These are phyloP conservation scores for Aspergillus sp. DNA, from an alignment of 2,329 filamentous ascomycete genomes.

Conservation along the genomic window DNA sequence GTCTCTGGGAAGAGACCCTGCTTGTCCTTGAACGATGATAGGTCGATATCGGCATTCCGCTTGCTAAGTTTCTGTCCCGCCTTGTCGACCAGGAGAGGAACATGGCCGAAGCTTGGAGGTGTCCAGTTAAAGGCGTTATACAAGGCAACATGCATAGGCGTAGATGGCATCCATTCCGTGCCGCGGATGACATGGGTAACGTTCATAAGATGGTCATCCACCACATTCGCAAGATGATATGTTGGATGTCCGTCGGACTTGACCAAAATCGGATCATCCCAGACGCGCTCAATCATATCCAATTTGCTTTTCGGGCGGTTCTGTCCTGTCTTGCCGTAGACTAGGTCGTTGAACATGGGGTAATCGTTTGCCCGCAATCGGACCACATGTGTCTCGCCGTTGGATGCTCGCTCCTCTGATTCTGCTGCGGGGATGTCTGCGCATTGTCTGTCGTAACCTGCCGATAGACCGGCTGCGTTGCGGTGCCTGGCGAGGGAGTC, in stretches of 20 bases:
- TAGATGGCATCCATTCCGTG: conserved; percentile 94
- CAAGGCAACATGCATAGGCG: conserved; percentile 68
- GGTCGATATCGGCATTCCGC: conserved; percentile 62
- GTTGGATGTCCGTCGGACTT: conserved; percentile 91
- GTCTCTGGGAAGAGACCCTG: conserved; percentile 57
- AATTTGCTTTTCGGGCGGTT: conserved; percentile 46
- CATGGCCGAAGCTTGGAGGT: conserved; percentile 69
- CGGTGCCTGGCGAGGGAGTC: conserved; percentile 59
- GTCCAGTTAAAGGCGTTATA: conserved; percentile 72
- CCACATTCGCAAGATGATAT: conserved; percentile 94
- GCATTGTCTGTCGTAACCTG: conserved; percentile 68
- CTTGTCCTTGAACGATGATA: conserved; percentile 50
- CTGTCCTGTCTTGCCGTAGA: conserved; percentile 60
- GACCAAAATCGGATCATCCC: conserved; percentile 79
- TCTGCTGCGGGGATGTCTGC: conserved; percentile 58
- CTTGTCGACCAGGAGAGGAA: conserved; percentile 64
- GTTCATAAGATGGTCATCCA: conserved; percentile 91
- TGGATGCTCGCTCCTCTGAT: conserved; percentile 61
- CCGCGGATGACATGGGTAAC: conserved; percentile 95
- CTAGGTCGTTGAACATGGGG: conserved; percentile 64
- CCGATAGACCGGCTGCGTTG: conserved; percentile 52
- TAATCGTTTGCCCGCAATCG: conserved; percentile 64
- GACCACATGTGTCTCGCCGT: conserved; percentile 67
- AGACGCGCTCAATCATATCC: conserved; percentile 43
- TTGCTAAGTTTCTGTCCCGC: conserved; percentile 80